phyloP scores from a whole-genome alignment of 176 grass and related monocot species.

The Secale cereale region DNA sequence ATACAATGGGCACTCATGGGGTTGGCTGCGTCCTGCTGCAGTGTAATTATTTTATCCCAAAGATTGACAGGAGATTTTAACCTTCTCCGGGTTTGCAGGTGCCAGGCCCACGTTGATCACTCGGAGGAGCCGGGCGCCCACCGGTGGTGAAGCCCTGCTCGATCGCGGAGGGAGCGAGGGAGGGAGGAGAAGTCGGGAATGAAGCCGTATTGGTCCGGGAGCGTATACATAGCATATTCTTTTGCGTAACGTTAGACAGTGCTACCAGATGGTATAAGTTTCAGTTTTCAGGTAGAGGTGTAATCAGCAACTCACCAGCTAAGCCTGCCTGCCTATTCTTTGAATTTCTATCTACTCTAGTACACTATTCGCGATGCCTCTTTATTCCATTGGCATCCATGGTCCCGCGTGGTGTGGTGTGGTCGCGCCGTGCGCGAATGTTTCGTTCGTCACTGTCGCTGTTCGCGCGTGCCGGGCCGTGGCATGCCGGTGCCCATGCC shows the following conservation, averaged over 20 bases:
- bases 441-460: neutral
- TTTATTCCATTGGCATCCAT: neutral
- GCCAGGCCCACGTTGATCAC: neutral
- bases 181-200: conserved; percentile 39
- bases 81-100: conserved; percentile 15
- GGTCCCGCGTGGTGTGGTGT: neutral
- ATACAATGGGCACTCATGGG: too few relatives aligned
- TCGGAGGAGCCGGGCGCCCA: neutral
- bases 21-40: neutral
- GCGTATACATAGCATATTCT: conserved; percentile 42
- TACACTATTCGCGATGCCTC: neutral
- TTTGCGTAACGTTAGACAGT: conserved; percentile 10
- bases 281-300: conserved; percentile 24
- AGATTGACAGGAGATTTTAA: neutral
- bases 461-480: neutral
- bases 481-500: conserved; percentile 16
- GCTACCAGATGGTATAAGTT: conserved; percentile 10
- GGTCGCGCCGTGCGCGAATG: neutral
- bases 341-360: neutral
- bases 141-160: conserved; percentile 4
- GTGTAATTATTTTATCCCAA: too few relatives aligned
- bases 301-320: neutral
- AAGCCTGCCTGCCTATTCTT: conserved; percentile 26
- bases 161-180: neutral
- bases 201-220: conserved; percentile 63